Evolutionary conservation across 1,139 yeast genomes (phyloP), one percentile per base, ranked within the genome.

Genomic region (Candida sanyaensis): DNA sequence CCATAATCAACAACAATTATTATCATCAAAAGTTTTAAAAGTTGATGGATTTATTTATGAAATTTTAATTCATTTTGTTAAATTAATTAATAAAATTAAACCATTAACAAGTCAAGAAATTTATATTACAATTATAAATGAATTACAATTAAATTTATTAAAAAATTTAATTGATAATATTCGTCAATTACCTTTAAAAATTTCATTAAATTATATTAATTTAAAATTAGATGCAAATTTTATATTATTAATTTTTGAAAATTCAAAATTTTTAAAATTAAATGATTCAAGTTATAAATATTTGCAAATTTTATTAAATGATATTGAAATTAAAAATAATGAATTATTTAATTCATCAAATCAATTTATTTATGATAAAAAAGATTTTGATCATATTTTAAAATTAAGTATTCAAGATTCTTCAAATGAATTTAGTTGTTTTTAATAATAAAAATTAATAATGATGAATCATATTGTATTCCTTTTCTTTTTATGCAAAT

Each of bases 31-130:
- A 24, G 54, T 50, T 23, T 46, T 68, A 34, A 60, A 59, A 41
- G 67, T 75, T 12, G 78, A 75, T 55, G 75, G 75, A 6, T 73
- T 73, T 46, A 64, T 73, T 8, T 75, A 70, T 55, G 75, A 69
- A 42, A 59, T 70, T 6, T 62, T 75, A 47, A 63, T 73, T 41
- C 78, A 73, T 55, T 73, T 74, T 53, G 80, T 75, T 13, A 73
- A 69, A 52, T 60, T 75, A 38, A 69, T 74, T 3, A 70, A 74
- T 50, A 65, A 64, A 27, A 65, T 75, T 23, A 73, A 73, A 53
- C 80, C 80, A 7, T 65, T 75, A 11, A 73, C 79, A 1, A 74
- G 73, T 17, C 57, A 57, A 9, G 72, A 67, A 10, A 67, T 73
- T 2, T 74, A 75, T 47, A 59, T 65, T 13, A 68, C 64, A 33